Base-by-base conservation (phyloP, 2,329 filamentous ascomycete species). In the Macrophomina phaseolina region DNA sequence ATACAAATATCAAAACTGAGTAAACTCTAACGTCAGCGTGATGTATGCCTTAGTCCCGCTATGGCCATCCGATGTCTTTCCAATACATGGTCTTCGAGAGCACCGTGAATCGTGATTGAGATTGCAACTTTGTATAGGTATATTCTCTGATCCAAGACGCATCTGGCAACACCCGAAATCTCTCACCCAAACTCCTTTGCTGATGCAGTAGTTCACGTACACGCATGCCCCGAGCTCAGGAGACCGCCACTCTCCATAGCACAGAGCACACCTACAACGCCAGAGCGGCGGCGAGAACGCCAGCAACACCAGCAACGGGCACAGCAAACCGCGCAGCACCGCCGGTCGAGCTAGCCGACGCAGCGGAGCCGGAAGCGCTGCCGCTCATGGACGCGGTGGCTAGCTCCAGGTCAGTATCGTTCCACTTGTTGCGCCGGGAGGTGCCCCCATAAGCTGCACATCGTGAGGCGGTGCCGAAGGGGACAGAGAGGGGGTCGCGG, bases 311-410 rank as follows among this genome's bases (percentile, higher is more conserved):
- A 14, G 45, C 46, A 42, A 52, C 48, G 14, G 61, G 61, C 36
- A 30, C 61, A 4, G 61, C 61, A 32, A 64, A 64, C 23, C 23
- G 34, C 23, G 61, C 61, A 18, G 61, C 61, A 32, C 61, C 61
- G 16, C 61, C 61, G n/a, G 61, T 52, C 8, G 61, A 53, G 18
- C 48, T 12, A 3, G 46, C 23, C 18, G 49, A 40, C 9, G 61
- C 48, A 14, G 58, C 45, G 5, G 58, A 62, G 32, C 32, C 45
- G 7, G 58, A 49, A 23, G 58, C 58, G 45, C 42, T 62, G 1
- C 45, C 32, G 14, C 30, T 48, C 7, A 7, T 14, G 12, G 58
- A 62, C 8, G 58, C 42, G 30, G 58, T 14, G 14, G 56, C 45
- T 28, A 42, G 28, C 4, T 40, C n/a, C 23, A 11, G 4, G 58